A percentile compares a stretch with the other conserved stretches of the same genome.
phyloP scores from a whole-genome alignment of 257 asterid genomes.

The Scutellaria galericulata region DNA sequence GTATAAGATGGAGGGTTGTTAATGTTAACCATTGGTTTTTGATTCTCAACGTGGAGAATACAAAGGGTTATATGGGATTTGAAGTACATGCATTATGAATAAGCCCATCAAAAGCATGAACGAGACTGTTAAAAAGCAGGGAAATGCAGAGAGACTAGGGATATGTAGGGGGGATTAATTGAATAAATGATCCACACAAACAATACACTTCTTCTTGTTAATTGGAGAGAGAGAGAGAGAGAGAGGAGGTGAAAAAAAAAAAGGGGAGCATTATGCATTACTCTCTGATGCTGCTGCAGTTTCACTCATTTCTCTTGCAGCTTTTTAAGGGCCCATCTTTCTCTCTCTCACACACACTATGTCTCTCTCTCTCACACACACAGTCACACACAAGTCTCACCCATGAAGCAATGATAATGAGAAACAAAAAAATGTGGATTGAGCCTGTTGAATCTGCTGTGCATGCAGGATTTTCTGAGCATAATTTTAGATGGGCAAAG shows the following conservation, averaged over 20 bases:
- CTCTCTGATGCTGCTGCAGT: conserved; percentile 57
- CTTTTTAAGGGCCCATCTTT: conserved; percentile 67
- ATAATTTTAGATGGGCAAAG: conserved; percentile 33
- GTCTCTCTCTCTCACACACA: not conserved
- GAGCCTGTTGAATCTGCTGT: conserved; percentile 52
- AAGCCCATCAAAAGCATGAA: conserved; percentile 48
- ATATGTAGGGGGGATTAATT: conserved; percentile 31
- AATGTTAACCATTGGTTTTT: conserved; percentile 52
- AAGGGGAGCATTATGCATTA: conserved; percentile 35
- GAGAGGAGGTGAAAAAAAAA: conserved; percentile 3
- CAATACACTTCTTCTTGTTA: too few relatives aligned
- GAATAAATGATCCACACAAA: conserved; percentile 49
- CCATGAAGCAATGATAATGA: conserved; percentile 43
- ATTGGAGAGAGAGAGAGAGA: conserved; percentile 17
- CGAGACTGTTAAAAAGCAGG: conserved; percentile 42
- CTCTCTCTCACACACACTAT: conserved; percentile 13
- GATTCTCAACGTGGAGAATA: conserved; percentile 33
- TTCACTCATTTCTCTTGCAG: conserved; percentile 89
- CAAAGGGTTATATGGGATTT: conserved; percentile 33
- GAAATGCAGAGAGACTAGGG: conserved; percentile 31
- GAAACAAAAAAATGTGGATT: conserved; percentile 49
- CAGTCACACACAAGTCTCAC: conserved; percentile 30
- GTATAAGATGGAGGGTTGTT: conserved; percentile 18
- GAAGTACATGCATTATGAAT: conserved; percentile 45
- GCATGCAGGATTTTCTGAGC: conserved; percentile 44